Conservation (phyloP, 2,329 filamentous ascomycete species). For the Colletotrichum higginsianum region DNA sequence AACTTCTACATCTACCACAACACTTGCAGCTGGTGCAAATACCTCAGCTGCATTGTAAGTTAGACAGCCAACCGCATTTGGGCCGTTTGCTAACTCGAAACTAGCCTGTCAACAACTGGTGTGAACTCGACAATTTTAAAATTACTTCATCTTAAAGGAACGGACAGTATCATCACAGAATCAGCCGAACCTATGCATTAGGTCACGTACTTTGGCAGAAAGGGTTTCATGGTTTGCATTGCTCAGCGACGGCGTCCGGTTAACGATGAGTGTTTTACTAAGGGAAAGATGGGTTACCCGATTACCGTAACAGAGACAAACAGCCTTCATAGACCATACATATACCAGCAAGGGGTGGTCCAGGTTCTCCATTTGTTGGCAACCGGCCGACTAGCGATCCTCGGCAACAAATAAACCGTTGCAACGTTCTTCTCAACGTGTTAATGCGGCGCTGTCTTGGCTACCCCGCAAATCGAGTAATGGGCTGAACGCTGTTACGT, state of each 20-base stretch:
- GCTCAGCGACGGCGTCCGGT: conserved; percentile 46
- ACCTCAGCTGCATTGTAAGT: conserved; percentile 92
- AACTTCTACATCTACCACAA: conserved; percentile 90
- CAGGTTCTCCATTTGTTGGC: conserved; percentile 9
- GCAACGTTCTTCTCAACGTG: conserved; percentile 21
- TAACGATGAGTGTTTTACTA: conserved; percentile 35
- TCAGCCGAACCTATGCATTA: conserved; percentile 1
- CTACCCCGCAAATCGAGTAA: conserved; percentile 38
- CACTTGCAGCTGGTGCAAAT: conserved; percentile 93
- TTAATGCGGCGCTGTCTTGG: conserved; percentile 29
- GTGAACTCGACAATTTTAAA: conserved; percentile 62
- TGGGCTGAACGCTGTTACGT: conserved; percentile 32
- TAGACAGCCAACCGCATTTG: background rate
- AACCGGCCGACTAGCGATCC: conserved; percentile 4
- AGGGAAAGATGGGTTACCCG: conserved; percentile 3
- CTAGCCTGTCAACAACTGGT: conserved; percentile 78
- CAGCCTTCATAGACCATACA: conserved; percentile 20
- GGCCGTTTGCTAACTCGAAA: background rate
- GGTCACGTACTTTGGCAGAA: conserved; percentile 11
- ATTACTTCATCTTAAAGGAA: conserved; percentile 17
- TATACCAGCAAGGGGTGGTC: background rate
- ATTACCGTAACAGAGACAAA: conserved; percentile 6
- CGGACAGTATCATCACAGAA: background rate
- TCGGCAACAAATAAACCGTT: conserved; percentile 8
- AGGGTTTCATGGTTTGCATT: conserved; percentile 32